Base-by-base conservation (phyloP, 1,284 basidiomycete genomes). In the Blastosporella zonata region DNA sequence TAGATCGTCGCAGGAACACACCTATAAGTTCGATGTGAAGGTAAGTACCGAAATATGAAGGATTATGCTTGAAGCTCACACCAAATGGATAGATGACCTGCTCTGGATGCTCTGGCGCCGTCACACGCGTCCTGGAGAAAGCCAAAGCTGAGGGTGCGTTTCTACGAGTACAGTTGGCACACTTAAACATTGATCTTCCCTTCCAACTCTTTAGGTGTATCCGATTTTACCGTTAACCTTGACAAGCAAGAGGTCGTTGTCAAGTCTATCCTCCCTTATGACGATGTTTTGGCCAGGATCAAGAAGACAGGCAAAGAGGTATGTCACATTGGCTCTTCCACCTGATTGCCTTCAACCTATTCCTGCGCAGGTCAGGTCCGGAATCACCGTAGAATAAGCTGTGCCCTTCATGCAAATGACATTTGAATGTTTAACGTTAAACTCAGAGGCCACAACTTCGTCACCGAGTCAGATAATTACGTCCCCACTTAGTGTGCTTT, bases 291-390 rank as follows among this genome's bases (percentile, higher is more conserved):
- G 31, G 82, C 72, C 42, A 89, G 77, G 73, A 90, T 93, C 65
- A 81, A 82, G 75, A 93, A 92, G 79, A 93, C 90, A 2, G 91
- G 91, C 55, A 93, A 93, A 70, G 79, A 70, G 67, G 71, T 70
- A 46, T n/a, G 59, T 57, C 47, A 8, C 29, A 17, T 21, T n/a
- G 38, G 40, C 13, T 29, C 40, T 43, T 25, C 35, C 35, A 22
- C 17, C 22, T n/a, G 13, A 15, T 37, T 9, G 20, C 6, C 20
- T 46, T 6, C 17, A 23, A 15, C 29, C 9, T 21, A 28, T 25
- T 38, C 25, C 37, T 72, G 1, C 74, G 71, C 53, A 75, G 78
- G 60, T 66, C 54, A 74, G 77, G 10, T 87, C 86, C 57, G 71
- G 44, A 77, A 77, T 60, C 51, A 80, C 51, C 63, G 81, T 53